Evolutionary conservation across 169 alveolate species (phyloP).

Genomic region (Neospora caninum): DNA sequence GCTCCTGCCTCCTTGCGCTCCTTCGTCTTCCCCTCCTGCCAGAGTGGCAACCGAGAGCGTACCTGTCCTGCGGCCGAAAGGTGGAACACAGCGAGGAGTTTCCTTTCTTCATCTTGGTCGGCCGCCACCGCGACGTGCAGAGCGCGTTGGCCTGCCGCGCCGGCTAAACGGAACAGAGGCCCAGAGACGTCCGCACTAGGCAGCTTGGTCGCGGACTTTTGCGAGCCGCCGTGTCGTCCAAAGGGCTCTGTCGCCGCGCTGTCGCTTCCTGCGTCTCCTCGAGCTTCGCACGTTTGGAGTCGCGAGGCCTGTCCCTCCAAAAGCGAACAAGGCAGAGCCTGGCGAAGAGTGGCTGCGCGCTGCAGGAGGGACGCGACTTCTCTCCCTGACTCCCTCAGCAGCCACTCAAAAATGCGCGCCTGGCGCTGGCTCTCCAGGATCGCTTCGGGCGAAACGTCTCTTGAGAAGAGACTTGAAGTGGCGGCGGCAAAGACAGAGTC

Average conservation of each 20-base stretch:
- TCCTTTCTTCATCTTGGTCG: neutral
- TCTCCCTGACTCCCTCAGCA: conserved; percentile 11
- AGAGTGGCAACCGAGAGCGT: neutral
- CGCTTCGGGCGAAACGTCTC: neutral
- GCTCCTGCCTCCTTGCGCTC: too few species aligned
- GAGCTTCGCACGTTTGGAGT: conserved; percentile 4
- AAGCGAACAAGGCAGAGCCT: neutral
- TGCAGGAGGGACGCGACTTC: conserved; percentile 26
- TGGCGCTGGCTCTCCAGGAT: conserved; percentile 51
- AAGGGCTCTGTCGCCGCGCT: neutral
- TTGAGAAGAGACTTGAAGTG: neutral
- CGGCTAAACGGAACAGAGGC: conserved; percentile 47
- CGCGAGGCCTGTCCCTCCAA: conserved; percentile 41
- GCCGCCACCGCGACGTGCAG: neutral
- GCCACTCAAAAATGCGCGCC: conserved; percentile 42
- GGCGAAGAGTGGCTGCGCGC: neutral
- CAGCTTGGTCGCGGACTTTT: neutral
- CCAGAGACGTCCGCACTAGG: conserved; percentile 33
- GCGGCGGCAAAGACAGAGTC: conserved; percentile 16
- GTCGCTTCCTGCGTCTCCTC: neutral
- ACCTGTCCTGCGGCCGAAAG: conserved; percentile 61
- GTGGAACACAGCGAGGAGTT: conserved; percentile 29
- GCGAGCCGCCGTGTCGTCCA: neutral
- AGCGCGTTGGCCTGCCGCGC: conserved; percentile 1
- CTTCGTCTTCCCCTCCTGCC: too few species aligned